These are phyloP conservation scores for Triticum dicoccoides DNA, from an alignment of 176 grass and related monocot genomes.

Conservation along the genomic window DNA sequence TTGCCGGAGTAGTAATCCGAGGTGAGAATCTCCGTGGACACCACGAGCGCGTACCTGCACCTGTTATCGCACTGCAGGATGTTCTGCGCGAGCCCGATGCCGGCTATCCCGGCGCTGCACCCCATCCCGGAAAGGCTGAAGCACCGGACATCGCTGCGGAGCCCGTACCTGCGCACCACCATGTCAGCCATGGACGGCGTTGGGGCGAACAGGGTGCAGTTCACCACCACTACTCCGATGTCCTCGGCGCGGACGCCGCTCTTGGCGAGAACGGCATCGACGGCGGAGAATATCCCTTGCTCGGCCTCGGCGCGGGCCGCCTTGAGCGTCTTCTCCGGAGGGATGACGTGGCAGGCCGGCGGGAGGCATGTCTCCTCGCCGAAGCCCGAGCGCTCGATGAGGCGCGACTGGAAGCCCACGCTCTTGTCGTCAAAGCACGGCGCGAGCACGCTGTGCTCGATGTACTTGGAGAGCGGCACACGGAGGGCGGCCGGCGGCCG, in stretches of 20 bases:
- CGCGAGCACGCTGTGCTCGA: conserved; percentile 18
- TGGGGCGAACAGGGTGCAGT: conserved; percentile 39
- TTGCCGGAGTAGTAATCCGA: conserved; percentile 30
- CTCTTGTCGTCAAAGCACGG: conserved; percentile 23
- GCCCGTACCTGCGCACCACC: conserved; percentile 25
- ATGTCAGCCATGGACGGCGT: conserved; percentile 28
- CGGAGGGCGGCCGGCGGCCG: conserved; percentile 28
- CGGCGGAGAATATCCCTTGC: conserved; percentile 26
- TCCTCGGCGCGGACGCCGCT: conserved; percentile 1
- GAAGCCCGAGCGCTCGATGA: conserved; percentile 44
- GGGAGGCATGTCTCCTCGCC: conserved; percentile 50
- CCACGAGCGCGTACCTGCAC: conserved; percentile 16
- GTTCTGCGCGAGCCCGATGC: conserved; percentile 25
- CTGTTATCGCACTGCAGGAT: background rate
- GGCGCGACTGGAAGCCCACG: conserved; percentile 31
- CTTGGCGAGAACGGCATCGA: conserved; percentile 39
- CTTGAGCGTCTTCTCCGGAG: background rate
- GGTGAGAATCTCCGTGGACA: conserved; percentile 26
- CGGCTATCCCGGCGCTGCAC: conserved; percentile 34
- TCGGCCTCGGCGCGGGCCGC: conserved; percentile 34
- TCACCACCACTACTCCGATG: conserved; percentile 37
- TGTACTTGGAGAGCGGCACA: conserved; percentile 42
- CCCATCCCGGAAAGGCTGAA: conserved; percentile 40
- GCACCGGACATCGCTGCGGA: conserved; percentile 10
- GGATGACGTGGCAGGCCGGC: conserved; percentile 17